Percentiles rank a stretch among this genome's conserved stretches.
These are phyloP conservation scores for Puccinia hordei DNA, from an alignment of 1,284 basidiomycete species.

Conservation along the genomic window DNA sequence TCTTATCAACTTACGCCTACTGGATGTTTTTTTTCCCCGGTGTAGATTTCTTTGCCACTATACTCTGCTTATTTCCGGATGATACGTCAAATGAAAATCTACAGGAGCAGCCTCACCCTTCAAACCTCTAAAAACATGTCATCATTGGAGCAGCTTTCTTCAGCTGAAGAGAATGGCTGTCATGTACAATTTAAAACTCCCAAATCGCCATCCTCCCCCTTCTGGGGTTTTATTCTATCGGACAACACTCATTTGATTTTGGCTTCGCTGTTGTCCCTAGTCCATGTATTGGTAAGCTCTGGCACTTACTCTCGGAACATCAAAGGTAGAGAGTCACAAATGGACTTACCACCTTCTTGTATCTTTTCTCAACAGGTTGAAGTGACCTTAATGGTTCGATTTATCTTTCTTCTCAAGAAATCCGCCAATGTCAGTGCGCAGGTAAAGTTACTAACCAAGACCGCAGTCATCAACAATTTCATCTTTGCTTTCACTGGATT, in stretches of 20 bases:
- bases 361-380: neutral
- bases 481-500: neutral
- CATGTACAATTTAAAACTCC: neutral
- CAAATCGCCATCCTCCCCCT: neutral
- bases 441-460: neutral
- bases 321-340: neutral
- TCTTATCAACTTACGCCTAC: neutral
- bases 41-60: conserved; percentile 3
- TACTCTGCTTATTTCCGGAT: neutral
- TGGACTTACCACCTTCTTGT: neutral
- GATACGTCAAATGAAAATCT: neutral
- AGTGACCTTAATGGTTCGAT: neutral
- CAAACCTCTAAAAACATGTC: neutral
- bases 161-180: neutral
- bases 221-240: neutral
- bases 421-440: conserved; percentile 9
- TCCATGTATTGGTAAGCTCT: neutral
- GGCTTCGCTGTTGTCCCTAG: neutral
- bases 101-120: neutral
- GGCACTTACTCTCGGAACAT: neutral
- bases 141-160: neutral
- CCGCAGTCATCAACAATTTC: neutral
- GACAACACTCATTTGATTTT: conserved; percentile 5
- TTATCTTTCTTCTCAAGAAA: neutral
- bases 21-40: neutral